Base-by-base conservation (phyloP, 2,329 filamentous ascomycete species). In the Fusarium oligoseptatum region DNA sequence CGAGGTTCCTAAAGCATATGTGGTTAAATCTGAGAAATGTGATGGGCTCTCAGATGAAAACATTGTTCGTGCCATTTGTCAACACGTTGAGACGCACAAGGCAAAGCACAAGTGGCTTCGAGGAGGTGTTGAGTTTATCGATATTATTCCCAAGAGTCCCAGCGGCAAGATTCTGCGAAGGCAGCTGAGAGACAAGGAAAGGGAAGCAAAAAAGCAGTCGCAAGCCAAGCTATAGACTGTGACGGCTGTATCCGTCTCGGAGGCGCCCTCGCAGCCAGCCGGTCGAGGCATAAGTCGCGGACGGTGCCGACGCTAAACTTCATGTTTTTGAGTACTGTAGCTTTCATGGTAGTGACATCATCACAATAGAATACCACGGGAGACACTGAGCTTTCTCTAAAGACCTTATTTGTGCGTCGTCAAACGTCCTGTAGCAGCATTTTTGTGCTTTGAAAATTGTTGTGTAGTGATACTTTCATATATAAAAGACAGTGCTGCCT, bases 141-240 rank as follows among this genome's bases (percentile, higher is more conserved):
- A 88, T 57, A 84, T 84, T 27, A 87, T 92, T 36, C 90, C 90
- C 0, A 92, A 92, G 83, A 90, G 87, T 73, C 86, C 88, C 1
- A 88, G 86, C 72, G 90, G 90, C 1, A 92, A 92, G 85, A 91
- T 75, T 4, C 50, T 75, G 17, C 64, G 72, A 36, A 39, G 32
- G 15, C 34, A 36, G 32, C 14, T 57, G 8, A 20, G 55, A 15
- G 34, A 57, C 20, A 34, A 57, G 20, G 55, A 57, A 37, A 57
- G 10, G 32, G n/a, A 57, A 24, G 55, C 32, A 24, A 57, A 29
- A 12, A 29, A 50, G 45, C 15, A 29, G 22, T 24, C 43, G 2
- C 43, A 24, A 17, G 43, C 43, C 12, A 48, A 48, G 20, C 14
- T 48, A 48, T 48, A 48, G 43, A 22, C 7, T 24, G 14, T 24